phyloP scores from a whole-genome alignment of 2,329 filamentous ascomycete species.

The Ramularia collo-cygni region DNA sequence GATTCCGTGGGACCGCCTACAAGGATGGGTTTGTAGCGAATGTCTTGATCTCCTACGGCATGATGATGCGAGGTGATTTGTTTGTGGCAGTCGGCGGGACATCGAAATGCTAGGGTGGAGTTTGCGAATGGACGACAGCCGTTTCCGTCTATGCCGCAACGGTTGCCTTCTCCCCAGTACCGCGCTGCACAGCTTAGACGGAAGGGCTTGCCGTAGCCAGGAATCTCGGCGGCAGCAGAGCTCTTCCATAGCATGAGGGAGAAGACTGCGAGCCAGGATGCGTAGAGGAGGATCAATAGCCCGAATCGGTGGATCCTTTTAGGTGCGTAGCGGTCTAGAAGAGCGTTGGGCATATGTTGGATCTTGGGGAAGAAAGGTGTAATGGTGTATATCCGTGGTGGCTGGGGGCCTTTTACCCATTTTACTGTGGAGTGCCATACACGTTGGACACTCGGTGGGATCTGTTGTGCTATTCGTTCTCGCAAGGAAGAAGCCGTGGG shows the following conservation, averaged over 20 bases:
- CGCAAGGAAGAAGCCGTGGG: slow-evolving; percentile 16
- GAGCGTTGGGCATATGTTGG: slow-evolving; percentile 58
- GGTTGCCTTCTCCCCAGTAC: slow-evolving; percentile 65
- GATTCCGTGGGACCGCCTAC: slow-evolving; percentile 45
- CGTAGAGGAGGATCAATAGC: slow-evolving; percentile 54
- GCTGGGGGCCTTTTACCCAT: slow-evolving; percentile 45
- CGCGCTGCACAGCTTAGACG: slow-evolving; percentile 60
- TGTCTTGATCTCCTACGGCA: slow-evolving; percentile 63
- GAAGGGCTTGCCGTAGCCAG: slow-evolving; percentile 59
- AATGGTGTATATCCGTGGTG: slow-evolving; percentile 43
- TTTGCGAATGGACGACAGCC: slow-evolving; percentile 69
- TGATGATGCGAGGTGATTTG: slow-evolving; percentile 62
- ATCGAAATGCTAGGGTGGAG: slow-evolving; percentile 64
- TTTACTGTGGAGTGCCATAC: slow-evolving; percentile 33
- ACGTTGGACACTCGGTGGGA: slow-evolving; percentile 23
- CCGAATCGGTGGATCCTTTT: slow-evolving; percentile 52
- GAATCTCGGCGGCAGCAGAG: slow-evolving; percentile 53
- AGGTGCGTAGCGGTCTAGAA: slow-evolving; percentile 58
- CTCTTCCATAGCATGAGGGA: slow-evolving; percentile 61
- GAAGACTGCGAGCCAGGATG: slow-evolving; percentile 64
- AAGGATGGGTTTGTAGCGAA: slow-evolving; percentile 49
- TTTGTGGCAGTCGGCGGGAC: slow-evolving; percentile 63
- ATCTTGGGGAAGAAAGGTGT: slow-evolving; percentile 54
- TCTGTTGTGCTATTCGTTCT: slow-evolving; percentile 17
- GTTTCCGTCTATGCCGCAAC: slow-evolving; percentile 67